Conservation (phyloP, 225 moss, liverwort and hornwort species). For the Marchantia paleacea region DNA sequence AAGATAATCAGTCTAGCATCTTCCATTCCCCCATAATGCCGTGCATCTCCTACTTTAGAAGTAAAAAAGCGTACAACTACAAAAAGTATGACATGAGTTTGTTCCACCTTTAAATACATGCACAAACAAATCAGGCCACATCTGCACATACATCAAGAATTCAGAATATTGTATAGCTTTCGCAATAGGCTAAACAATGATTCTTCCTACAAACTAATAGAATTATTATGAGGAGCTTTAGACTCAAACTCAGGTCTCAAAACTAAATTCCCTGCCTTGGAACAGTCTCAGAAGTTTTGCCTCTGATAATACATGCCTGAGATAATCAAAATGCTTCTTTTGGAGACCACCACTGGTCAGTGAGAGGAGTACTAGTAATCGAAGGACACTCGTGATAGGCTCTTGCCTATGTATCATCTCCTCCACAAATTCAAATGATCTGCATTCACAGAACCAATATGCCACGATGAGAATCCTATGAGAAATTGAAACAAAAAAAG, state of each 20-base stretch:
- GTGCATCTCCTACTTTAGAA: too few relatives aligned
- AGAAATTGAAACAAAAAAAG: too few relatives aligned
- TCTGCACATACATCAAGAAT: background rate
- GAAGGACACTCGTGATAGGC: conserved; percentile 74
- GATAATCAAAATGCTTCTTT: conserved; percentile 92
- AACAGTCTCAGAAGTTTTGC: background rate
- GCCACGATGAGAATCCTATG: background rate
- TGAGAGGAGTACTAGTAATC: conserved; percentile 79
- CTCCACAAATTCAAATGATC: conserved; percentile 83
- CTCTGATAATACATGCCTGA: conserved; percentile 48
- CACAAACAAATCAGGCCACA: background rate
- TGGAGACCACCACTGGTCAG: conserved; percentile 86
- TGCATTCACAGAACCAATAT: conserved; percentile 26
- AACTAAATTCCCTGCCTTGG: background rate
- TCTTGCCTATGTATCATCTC: conserved; percentile 94
- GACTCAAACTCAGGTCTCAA: background rate
- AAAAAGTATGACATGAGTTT: too few relatives aligned
- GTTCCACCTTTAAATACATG: background rate
- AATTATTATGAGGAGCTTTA: background rate
- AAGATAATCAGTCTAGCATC: too few relatives aligned
- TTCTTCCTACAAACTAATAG: background rate
- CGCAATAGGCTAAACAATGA: background rate
- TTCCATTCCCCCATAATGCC: too few relatives aligned
- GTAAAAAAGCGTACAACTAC: too few relatives aligned
- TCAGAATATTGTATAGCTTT: background rate